These are phyloP conservation scores for Penicillium canescens DNA, from an alignment of 495 filamentous ascomycete genomes.

Conservation along the genomic window DNA sequence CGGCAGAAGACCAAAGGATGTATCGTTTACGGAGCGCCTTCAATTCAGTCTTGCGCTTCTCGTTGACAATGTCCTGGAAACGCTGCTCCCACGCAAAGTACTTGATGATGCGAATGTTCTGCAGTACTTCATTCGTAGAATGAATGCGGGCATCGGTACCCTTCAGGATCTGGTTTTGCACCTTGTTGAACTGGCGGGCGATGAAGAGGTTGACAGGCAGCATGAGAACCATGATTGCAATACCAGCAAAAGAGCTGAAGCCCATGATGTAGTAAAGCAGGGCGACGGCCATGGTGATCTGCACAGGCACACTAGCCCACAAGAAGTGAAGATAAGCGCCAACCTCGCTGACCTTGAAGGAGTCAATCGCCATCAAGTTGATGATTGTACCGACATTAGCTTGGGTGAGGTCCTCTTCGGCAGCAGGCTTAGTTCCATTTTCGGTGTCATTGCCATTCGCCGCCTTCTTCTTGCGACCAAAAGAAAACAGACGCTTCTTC, in stretches of 20 bases:
- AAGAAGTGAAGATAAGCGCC: constrained; percentile 91
- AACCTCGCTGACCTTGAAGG: constrained; percentile 95
- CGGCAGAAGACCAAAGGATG: constrained; percentile 86
- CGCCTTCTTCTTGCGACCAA: constrained; percentile 60
- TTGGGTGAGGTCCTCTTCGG: constrained; percentile 57
- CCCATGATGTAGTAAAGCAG: constrained; percentile 90
- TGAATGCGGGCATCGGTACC: constrained; percentile 97
- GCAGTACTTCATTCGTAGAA: constrained; percentile 93
- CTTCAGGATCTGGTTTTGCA: constrained; percentile 88
- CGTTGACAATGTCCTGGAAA: constrained; percentile 82
- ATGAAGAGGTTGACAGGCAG: constrained; percentile 88
- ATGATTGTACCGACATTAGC: constrained; percentile 95
- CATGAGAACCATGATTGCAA: constrained; percentile 86
- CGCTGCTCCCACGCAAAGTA: constrained; percentile 99
- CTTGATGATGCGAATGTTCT: constrained; percentile 99
- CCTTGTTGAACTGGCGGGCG: constrained; percentile 76
- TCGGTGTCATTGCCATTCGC: constrained; percentile 33
- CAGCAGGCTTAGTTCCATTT: constrained; percentile 34
- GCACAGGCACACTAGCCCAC: constrained; percentile 80
- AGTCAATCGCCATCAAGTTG: constrained; percentile 98
- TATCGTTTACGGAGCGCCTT: constrained; percentile 77
- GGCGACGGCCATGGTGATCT: constrained; percentile 70
- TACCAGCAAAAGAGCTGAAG: constrained; percentile 89
- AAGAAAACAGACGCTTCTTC: constrained; percentile 52
- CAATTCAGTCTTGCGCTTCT: constrained; percentile 80